Conservation (phyloP, 2,329 filamentous ascomycete genomes). For the Colletotrichum costaricense region DNA sequence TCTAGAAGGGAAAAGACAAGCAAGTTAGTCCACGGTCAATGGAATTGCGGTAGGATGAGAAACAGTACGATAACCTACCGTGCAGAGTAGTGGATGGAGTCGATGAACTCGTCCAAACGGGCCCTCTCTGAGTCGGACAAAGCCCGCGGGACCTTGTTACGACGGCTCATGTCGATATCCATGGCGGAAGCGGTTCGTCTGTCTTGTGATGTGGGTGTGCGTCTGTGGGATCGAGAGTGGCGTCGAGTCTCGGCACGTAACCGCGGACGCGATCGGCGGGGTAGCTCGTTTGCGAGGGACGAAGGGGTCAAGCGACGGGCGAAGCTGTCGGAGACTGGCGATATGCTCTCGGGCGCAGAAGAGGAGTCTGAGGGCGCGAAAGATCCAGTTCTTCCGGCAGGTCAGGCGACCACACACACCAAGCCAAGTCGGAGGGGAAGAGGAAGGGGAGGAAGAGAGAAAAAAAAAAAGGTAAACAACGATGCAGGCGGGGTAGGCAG, state of each 20-base stretch:
- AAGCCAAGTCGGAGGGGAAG: slow-evolving; percentile 7
- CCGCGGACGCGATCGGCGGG: slow-evolving; percentile 25
- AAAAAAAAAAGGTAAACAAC: slow-evolving; percentile 30
- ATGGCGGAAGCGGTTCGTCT: slow-evolving; percentile 40
- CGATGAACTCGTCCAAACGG: slow-evolving; percentile 89
- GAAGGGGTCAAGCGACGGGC: slow-evolving; percentile 15
- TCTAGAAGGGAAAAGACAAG: slow-evolving; percentile 57
- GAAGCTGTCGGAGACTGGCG: slow-evolving; percentile 10
- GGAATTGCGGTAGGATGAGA: slow-evolving; percentile 1
- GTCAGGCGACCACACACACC: slow-evolving; percentile 29
- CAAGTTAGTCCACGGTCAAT: neutral
- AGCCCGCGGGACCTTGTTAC: slow-evolving; percentile 86
- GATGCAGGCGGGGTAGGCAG: slow-evolving; percentile 32
- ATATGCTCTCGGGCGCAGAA: slow-evolving; percentile 15
- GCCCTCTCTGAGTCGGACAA: slow-evolving; percentile 85
- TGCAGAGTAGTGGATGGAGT: slow-evolving; percentile 94
- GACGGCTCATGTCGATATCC: slow-evolving; percentile 82
- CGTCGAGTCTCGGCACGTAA: slow-evolving; percentile 27
- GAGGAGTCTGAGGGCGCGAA: slow-evolving; percentile 20
- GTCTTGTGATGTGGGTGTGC: slow-evolving; percentile 6
- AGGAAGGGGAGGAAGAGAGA: neutral
- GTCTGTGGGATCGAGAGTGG: slow-evolving; percentile 26
- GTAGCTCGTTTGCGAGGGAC: neutral
- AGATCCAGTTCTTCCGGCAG: slow-evolving; percentile 6
- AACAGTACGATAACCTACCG: slow-evolving; percentile 64